phyloP scores from a whole-genome alignment of 257 asterid genomes.

The Echium plantagineum region DNA sequence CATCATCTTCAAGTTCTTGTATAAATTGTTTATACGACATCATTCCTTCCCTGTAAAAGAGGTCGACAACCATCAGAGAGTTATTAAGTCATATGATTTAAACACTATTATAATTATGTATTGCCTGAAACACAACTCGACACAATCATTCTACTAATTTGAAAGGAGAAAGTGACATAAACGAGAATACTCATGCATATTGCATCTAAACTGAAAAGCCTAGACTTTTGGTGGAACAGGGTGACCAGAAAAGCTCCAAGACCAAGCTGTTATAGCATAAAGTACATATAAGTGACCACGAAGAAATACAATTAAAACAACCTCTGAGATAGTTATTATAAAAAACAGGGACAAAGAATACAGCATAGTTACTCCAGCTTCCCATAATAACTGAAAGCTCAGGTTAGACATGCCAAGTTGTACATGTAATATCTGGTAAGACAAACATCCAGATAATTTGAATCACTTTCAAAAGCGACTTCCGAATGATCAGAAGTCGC shows the following conservation, averaged over 20 bases:
- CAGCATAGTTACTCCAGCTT: background rate
- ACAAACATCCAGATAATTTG: background rate
- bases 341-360: too few relatives aligned
- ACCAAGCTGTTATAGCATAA: background rate
- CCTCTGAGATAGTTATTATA: too few relatives aligned
- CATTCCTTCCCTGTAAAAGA: constrained; percentile 78
- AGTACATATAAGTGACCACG: background rate
- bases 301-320: too few relatives aligned
- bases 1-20: constrained; percentile 99
- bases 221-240: background rate
- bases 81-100: background rate
- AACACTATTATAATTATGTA: background rate
- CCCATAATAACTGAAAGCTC: background rate
- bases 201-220: background rate
- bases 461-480: background rate
- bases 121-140: background rate
- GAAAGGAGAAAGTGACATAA: background rate
- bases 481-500: background rate
- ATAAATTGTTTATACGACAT: constrained; percentile 98
- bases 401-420: background rate
- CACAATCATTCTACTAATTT: background rate
- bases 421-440: background rate
- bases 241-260: too few relatives aligned
- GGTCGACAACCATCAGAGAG: background rate
- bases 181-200: background rate